phyloP scores from a whole-genome alignment of 163 green algal species.

The Chlamydomonas reinhardtii region DNA sequence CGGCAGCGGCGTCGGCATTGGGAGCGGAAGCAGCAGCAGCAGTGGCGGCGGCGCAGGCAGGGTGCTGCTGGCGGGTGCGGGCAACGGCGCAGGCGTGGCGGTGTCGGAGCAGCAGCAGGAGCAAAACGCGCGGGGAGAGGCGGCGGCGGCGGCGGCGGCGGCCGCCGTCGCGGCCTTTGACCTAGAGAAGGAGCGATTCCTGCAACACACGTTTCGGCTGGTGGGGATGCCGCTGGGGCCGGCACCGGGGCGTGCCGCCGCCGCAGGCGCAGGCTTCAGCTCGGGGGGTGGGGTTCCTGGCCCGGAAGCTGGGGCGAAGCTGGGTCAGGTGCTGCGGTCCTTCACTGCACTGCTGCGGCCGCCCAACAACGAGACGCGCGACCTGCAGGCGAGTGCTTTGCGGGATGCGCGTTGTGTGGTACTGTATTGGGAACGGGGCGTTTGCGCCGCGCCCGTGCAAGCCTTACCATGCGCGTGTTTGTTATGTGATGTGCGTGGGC shows the following conservation, averaged over 20 bases:
- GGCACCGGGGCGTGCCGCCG: not conserved
- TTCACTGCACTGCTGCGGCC: slow-evolving; percentile 32
- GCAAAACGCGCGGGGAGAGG: not conserved
- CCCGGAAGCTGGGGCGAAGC: not conserved
- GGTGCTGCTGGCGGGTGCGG: no score
- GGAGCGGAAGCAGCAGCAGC: no score
- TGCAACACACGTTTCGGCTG: slow-evolving; percentile 24
- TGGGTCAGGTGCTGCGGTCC: slow-evolving; percentile 16
- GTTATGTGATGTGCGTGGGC: no score
- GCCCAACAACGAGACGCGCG: slow-evolving; percentile 35
- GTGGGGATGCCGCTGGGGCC: slow-evolving; percentile 12
- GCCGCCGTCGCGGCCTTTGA: not conserved
- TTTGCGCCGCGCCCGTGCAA: no score
- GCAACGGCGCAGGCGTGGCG: no score
- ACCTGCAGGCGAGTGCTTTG: slow-evolving; percentile 18
- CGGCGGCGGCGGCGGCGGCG: not conserved
- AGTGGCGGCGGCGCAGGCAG: no score
- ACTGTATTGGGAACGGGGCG: no score
- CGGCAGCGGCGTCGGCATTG: no score
- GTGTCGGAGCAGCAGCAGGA: no score
- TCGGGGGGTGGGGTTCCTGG: not conserved
- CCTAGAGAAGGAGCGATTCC: slow-evolving; percentile 43
- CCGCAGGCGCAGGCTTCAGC: not conserved
- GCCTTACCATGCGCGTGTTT: no score
- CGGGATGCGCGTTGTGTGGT: no score